Conservation (phyloP, 108 stramenopile genomes). For the Fragilaria radians region DNA sequence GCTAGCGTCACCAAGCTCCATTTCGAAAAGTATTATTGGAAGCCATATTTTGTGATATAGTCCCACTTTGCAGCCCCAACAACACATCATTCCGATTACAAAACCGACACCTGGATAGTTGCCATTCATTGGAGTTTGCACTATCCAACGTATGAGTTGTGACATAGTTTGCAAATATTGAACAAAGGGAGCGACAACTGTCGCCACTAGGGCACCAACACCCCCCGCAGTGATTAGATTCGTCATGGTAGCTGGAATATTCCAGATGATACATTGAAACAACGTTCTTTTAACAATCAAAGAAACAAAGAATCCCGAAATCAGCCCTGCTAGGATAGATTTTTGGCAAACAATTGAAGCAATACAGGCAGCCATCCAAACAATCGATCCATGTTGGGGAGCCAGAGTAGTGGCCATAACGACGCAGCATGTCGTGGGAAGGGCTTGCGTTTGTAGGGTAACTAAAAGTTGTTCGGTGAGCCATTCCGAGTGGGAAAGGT, state of each 20-base stretch:
- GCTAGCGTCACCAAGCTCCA: slow-evolving; percentile 59
- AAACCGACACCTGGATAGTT: slow-evolving; percentile 23
- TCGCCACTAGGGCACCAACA: slow-evolving; percentile 39
- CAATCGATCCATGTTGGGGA: slow-evolving; percentile 10
- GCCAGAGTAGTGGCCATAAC: slow-evolving; percentile 30
- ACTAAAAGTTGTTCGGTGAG: not conserved
- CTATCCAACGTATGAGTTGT: slow-evolving; percentile 1
- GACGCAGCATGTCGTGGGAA: slow-evolving; percentile 29
- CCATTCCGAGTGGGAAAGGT: not conserved
- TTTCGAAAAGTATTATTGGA: slow-evolving; percentile 74
- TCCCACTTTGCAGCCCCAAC: slow-evolving; percentile 75
- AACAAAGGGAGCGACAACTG: slow-evolving; percentile 18
- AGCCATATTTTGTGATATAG: slow-evolving; percentile 66
- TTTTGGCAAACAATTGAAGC: slow-evolving; percentile 23
- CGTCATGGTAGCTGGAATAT: slow-evolving; percentile 62
- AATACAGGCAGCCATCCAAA: slow-evolving; percentile 31
- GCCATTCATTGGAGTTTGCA: slow-evolving; percentile 1
- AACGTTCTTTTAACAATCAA: slow-evolving; percentile 13
- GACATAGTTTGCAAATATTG: slow-evolving; percentile 13
- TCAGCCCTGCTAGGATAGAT: slow-evolving; percentile 41
- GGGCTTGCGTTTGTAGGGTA: slow-evolving; percentile 11
- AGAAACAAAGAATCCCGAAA: slow-evolving; percentile 39
- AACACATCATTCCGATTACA: slow-evolving; percentile 40
- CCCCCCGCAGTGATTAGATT: slow-evolving; percentile 49
- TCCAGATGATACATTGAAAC: slow-evolving; percentile 25